Base-by-base conservation (phyloP, 805 yeast species). In the Saturnispora silvae region DNA sequence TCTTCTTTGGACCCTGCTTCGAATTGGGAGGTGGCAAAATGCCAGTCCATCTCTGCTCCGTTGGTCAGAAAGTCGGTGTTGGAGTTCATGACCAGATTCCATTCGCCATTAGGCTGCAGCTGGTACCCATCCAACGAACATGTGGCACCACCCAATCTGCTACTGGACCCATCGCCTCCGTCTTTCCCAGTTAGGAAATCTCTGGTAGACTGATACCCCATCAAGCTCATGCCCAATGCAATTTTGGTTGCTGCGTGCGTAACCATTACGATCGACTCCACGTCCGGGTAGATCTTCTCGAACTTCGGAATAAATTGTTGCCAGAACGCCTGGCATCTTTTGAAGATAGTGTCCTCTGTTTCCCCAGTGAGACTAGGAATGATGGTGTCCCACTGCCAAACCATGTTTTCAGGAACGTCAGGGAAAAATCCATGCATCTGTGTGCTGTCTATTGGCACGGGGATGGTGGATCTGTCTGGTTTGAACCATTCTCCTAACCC, bases 31-130 rank as follows among this genome's bases (percentile, higher is more conserved):
- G 65, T 52, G 4, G 54, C 73, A 63, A 86, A 89, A 48, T 78
- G 75, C 96, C 96, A 87, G 52, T 83, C 78, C 94, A 85, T 84
- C 56, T 86, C 96, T 50, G 87, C 92, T 6, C 97, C 97, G 5
- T 67, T 58, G 5, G 70, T 55, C 43, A 89, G 63, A 49, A 79
- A 86, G 31, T 70, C 75, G 6, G 84, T 73, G 44, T 74, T 68
- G 4, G 96, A 96, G 53, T 82, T 83, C 68, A 70, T 65, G 15
- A 63, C 63, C 37, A 79, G 52, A 5, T 48, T 54, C 96, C 96
- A 89, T 20, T 51, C 49, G 2, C 44, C 53, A 3, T 47, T 52
- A 14, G 52, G 50, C 14, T 56, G 61, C 9, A 33, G 16, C 20
- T 27, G 27, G 49, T 68, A 85, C 45, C 70, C 70, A 51, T 85